Evolutionary conservation across 139 green algal genomes (phyloP).

Genomic region (Yamagishiella unicocca): DNA sequence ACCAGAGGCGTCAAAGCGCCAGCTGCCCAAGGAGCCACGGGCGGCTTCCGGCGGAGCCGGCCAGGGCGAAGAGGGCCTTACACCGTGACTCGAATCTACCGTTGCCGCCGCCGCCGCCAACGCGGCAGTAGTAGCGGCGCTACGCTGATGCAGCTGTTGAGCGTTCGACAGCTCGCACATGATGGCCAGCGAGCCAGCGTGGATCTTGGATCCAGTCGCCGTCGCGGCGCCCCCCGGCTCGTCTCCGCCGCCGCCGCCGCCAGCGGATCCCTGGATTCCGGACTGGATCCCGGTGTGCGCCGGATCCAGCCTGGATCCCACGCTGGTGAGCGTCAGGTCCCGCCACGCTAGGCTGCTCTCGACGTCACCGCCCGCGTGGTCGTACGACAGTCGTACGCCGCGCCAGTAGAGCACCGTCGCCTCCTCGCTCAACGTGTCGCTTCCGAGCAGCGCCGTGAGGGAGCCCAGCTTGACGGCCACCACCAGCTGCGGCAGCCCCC

Average conservation of each 20-base stretch:
- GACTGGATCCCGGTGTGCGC: background rate
- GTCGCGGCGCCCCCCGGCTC: background rate
- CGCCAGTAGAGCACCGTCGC: constrained; percentile 31
- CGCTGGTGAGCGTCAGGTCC: constrained; percentile 13
- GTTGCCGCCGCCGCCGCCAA: background rate
- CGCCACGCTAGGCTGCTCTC: constrained; percentile 1
- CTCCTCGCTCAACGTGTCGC: constrained; percentile 32
- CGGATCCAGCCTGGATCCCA: background rate
- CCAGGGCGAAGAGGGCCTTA: too few relatives aligned
- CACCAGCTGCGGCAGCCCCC: background rate
- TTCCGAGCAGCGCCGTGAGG: constrained; percentile 27
- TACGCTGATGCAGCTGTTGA: background rate
- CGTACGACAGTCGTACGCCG: constrained; percentile 15
- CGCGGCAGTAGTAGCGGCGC: too few relatives aligned
- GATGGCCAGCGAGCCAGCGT: constrained; percentile 17
- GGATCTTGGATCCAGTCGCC: constrained; percentile 22
- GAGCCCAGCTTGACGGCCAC: background rate
- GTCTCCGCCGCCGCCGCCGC: background rate
- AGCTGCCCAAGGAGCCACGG: too few relatives aligned
- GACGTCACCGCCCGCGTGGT: background rate
- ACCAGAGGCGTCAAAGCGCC: background rate
- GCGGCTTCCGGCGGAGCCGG: too few relatives aligned
- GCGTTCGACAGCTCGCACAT: constrained; percentile 6
- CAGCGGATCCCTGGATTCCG: background rate
- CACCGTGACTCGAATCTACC: background rate